Percentiles rank a stretch among this genome's conserved stretches.
Evolutionary conservation across 2,329 filamentous ascomycete species (phyloP).

Genomic region (Penicillium polonicum): DNA sequence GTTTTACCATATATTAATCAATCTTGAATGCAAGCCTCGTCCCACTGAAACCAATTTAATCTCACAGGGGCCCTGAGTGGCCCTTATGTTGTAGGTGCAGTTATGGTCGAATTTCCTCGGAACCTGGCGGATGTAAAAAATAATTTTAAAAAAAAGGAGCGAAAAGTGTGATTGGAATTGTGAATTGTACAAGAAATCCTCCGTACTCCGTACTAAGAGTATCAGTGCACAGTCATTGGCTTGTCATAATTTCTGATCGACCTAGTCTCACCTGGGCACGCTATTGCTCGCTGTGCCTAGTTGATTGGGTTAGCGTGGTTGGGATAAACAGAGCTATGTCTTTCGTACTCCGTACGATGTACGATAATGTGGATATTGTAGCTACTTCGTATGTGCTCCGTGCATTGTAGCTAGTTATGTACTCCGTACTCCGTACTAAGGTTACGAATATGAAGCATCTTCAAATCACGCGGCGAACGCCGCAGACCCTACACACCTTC

Average conservation of each 20-base stretch:
- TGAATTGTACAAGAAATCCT: neutral
- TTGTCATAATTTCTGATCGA: slow-evolving; percentile 1
- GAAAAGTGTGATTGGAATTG: neutral
- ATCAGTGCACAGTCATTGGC: slow-evolving; percentile 2
- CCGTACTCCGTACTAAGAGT: neutral
- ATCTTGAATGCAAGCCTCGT: neutral
- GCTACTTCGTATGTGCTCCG: neutral
- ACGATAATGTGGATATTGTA: neutral
- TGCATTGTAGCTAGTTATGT: neutral
- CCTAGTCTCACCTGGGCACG: neutral
- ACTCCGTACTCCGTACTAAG: no score
- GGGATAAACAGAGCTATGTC: neutral
- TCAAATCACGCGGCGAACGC: neutral
- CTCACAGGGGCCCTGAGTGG: neutral
- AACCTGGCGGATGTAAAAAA: slow-evolving; percentile 1
- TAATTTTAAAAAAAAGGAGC: neutral
- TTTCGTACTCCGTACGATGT: neutral
- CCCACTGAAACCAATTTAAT: slow-evolving; percentile 3
- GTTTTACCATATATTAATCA: neutral
- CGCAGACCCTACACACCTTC: neutral
- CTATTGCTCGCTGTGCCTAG: neutral
- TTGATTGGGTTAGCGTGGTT: neutral
- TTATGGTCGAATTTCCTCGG: neutral
- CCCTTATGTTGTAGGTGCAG: neutral
- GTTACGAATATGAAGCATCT: neutral